Conservation (phyloP, 140 eudicot genomes). For the Flaveria floridana region DNA sequence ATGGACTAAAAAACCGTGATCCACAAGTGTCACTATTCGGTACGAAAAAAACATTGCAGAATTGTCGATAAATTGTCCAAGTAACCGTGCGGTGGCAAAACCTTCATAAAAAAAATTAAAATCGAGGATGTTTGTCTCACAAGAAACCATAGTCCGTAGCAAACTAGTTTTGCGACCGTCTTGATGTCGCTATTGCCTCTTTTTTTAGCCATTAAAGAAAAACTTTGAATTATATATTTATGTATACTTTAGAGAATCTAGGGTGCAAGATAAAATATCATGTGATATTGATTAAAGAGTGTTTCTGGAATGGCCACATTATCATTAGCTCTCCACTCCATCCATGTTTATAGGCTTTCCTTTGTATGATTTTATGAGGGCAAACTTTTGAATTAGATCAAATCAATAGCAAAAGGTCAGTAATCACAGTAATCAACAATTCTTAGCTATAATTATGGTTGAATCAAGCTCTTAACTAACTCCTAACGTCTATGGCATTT, state of each 20-base stretch:
- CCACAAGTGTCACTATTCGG: too few relatives aligned
- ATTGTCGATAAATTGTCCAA: too few relatives aligned
- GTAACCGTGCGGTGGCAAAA: too few relatives aligned
- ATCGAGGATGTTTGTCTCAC: too few relatives aligned
- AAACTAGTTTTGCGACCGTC: not conserved
- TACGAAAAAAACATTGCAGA: too few relatives aligned
- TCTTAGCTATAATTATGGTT: not conserved
- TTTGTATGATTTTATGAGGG: slow-evolving; percentile 4
- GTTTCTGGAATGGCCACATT: slow-evolving; percentile 26
- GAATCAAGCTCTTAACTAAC: not conserved
- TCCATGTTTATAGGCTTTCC: slow-evolving; percentile 40
- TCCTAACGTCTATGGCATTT: not conserved
- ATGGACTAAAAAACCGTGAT: too few relatives aligned
- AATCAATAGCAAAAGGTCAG: slow-evolving; percentile 13
- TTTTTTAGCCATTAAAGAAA: not conserved
- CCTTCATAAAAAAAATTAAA: too few relatives aligned
- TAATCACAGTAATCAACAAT: not conserved
- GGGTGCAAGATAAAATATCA: too few relatives aligned
- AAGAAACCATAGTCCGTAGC: not conserved
- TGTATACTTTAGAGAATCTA: too few relatives aligned
- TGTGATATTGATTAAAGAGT: slow-evolving; percentile 26
- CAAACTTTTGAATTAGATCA: not conserved
- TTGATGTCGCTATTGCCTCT: not conserved
- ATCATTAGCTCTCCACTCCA: slow-evolving; percentile 37
- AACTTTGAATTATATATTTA: too few relatives aligned